phyloP scores from a whole-genome alignment of 495 filamentous ascomycete species.

The Bacidia gigantensis region DNA sequence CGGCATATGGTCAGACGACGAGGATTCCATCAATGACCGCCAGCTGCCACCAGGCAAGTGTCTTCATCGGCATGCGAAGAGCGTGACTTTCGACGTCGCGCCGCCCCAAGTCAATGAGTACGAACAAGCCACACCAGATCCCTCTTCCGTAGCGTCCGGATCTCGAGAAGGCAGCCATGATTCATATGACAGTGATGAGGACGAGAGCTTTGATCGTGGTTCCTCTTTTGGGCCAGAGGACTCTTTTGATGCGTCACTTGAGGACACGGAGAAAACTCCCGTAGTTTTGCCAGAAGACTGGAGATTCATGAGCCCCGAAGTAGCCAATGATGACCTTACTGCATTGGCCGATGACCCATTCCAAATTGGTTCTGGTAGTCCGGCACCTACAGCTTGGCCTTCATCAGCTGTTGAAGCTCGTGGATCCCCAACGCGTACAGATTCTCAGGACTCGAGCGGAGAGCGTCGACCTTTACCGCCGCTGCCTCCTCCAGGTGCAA shows the following conservation, averaged over 20 bases:
- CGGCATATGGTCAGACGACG: constrained; percentile 56
- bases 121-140: constrained; percentile 90
- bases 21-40: constrained; percentile 37
- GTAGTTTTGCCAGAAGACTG: constrained; percentile 95
- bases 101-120: constrained; percentile 94
- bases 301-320: constrained; percentile 58
- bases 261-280: constrained; percentile 92
- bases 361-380: constrained; percentile 45
- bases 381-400: constrained; percentile 38
- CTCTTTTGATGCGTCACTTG: constrained; percentile 84
- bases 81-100: constrained; percentile 88
- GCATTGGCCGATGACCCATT: constrained; percentile 56
- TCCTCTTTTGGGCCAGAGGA: constrained; percentile 61
- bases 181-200: constrained; percentile 59
- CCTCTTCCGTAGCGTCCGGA: constrained; percentile 74
- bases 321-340: constrained; percentile 36
- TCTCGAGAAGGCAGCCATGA: constrained; percentile 89
- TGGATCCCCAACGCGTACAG: constrained; percentile 22
- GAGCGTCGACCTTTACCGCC: constrained; percentile 60
- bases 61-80: constrained; percentile 75
- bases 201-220: constrained; percentile 56
- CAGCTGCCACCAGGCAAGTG: constrained; percentile 41
- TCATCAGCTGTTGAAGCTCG: constrained; percentile 29
- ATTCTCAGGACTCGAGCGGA: constrained; percentile 54
- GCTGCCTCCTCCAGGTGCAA: constrained; percentile 20